Percentiles rank a stretch among this genome's conserved stretches.
These are phyloP conservation scores for Isabelozyma rhagii DNA, from an alignment of 805 yeast species.

Conservation along the genomic window DNA sequence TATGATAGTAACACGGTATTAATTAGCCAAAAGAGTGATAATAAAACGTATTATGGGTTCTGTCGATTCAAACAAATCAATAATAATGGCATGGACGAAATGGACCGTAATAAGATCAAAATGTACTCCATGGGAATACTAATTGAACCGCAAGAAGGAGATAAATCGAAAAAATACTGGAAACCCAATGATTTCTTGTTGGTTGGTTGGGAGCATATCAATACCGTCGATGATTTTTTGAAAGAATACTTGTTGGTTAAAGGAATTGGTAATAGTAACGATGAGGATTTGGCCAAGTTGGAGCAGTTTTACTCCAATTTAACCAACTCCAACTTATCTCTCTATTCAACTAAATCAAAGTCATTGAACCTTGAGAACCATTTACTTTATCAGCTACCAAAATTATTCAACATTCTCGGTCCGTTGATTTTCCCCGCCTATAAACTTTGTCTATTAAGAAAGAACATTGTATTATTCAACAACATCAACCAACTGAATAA, in stretches of 20 bases:
- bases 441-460: constrained; percentile 59
- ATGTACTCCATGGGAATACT: constrained; percentile 40
- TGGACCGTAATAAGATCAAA: constrained; percentile 25
- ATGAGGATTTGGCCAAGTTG: constrained; percentile 13
- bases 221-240: constrained; percentile 22
- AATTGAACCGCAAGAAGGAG: constrained; percentile 23
- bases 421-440: constrained; percentile 64
- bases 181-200: constrained; percentile 31
- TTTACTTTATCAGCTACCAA: constrained; percentile 40
- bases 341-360: constrained; percentile 7
- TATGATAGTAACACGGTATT: constrained; percentile 24
- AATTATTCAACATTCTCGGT: constrained; percentile 51
- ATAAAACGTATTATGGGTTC: constrained; percentile 30
- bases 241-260: constrained; percentile 12
- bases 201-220: constrained; percentile 39
- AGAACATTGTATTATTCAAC: constrained; percentile 49
- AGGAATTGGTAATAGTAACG: not conserved
- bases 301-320: constrained; percentile 13
- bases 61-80: constrained; percentile 27
- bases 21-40: constrained; percentile 23
- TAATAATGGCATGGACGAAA: not conserved
- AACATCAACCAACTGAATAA: constrained; percentile 1
- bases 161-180: constrained; percentile 18
- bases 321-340: constrained; percentile 2
- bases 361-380: constrained; percentile 27